Evolutionary conservation across 805 yeast genomes (phyloP), one percentile per base, ranked within the genome.

Genomic region (Ogataea siamensis): DNA sequence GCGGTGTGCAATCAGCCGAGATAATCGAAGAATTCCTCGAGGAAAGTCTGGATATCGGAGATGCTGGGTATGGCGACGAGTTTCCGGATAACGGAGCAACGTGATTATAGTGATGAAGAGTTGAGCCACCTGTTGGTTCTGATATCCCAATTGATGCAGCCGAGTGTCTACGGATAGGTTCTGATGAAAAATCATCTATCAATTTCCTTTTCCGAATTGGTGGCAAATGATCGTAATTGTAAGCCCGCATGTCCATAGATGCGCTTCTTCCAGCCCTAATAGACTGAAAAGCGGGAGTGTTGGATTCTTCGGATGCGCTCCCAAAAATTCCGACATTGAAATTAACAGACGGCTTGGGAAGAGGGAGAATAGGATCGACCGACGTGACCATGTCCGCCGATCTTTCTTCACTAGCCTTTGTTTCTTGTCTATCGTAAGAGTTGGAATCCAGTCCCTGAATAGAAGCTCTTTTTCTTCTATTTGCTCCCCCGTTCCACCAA

Each of bases 401-500:
- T 21, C 31, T 11, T 14, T 14, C 14, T 22, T 27, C 14, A 8
- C 23, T 8, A 12, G 21, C 12, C 11, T 32, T 17, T 8, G 23
- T 5, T 5, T 30, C 39, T 9, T n/a, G 34, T 32, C 57, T 22
- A 23, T 43, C 40, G 28, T 25, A 34, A 8, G 40, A 26, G 17
- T 25, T 28, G 23, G 34, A 22, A 14, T 33, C 39, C 11, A 52
- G 44, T 3, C 54, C 56, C 31, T 51, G 55, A 4, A 62, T 57
- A 2, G 68, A 58, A 19, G 71, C 70, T 47, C 87, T 66, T 53
- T 93, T 73, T 44, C 95, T 68, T 43, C 94, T 70, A 57, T 85
- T 87, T 10, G 94, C 91, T 7, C 95, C 94, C 4, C 96, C 95
- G 56, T 87, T 87, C 96, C 96, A 87, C 96, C 96, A 88, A 63